Base-by-base conservation (phyloP, 805 yeast species). In the Saturnispora kantuleensis region DNA sequence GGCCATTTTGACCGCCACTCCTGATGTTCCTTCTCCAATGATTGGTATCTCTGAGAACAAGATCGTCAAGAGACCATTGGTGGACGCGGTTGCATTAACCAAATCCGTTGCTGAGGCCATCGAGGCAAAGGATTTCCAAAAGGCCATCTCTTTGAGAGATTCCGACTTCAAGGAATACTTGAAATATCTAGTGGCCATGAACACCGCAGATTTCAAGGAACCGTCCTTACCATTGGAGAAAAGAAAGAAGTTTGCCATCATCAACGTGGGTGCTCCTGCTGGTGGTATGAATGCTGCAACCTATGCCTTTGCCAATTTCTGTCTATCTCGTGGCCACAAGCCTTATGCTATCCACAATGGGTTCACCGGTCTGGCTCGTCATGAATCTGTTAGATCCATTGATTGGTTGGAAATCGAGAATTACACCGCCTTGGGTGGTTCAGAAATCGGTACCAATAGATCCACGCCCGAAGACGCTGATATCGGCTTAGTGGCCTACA, bases 391-490 rank as follows among this genome's bases (percentile, higher is more conserved):
- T 38, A 70, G 72, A 50, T 68, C 76, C 35, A 66, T 84, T 47
- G 60, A 69, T 26, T 84, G 90, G 90, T 57, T 79, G 40, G 81
- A 78, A 38, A 76, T 84, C 53, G 80, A 79, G 52, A 79, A 78
- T 29, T 84, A 90, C 89, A 76, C 77, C 52, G 71, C 76, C 38
- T 62, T 68, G 43, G 94, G 94, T 60, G 94, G 94, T 45, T 79
- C 86, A 9, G 90, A 82, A 63, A 70, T 84, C 40, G 94, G 94
- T 56, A 84, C 94, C 35, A 84, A 84, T 66, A 70, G 93, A 62
- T 63, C 74, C 21, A 72, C 82, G 10, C 89, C 90, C 8, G 66
- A 69, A 47, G 81, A 77, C 42, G 69, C 75, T 18, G 81, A 83
- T 63, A 67, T 76, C 46, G 93, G 90, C 38, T 66, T 74, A 60